Base-by-base conservation (phyloP, 2,329 filamentous ascomycete species). In the Penicillium digitatum region DNA sequence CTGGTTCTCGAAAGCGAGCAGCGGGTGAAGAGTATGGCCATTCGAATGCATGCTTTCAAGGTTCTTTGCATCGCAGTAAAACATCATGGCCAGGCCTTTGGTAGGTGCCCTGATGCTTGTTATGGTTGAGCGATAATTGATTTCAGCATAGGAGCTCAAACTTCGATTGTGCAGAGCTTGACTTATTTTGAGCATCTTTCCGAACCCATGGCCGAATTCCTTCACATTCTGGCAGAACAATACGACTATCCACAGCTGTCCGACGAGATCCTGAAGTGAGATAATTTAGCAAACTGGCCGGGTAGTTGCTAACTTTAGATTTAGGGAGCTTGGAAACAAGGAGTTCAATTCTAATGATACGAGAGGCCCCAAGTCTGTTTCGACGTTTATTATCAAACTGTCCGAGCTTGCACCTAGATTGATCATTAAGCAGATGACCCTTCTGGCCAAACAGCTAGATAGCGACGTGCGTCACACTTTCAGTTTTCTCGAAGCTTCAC, bases 101-200 rank as follows among this genome's bases (percentile, higher is more conserved):
- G 90, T 93, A 80, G 60, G 63, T 27, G 37, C 9, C 12, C 32
- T 16, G n/a, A 37, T 31, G 31, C 22, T 7, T 20, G 18, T 45
- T 14, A 11, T 12, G 18, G 12, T 4, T 49, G 29, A 27, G 11
- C 9, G 9, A 37, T 10, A 45, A 44, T 66, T 73, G 59, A 73
- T 46, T 14, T 12, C 59, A 44, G 24, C 6, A 9, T 66, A 95
- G 90, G 89, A 48, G 94, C 94, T 1, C 94, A 99, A 80, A 97
- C 95, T 45, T 95, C 92, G 43, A 95, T 99, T 67, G 92, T 97
- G 52, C 94, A 99, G 73, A 97, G 94, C 69, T 77, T 99, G 62
- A 96, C 94, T 5, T 99, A 99, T 72, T 99, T 97, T 67, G 94
- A 99, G 75, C 94, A 99, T 73, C 78, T 99, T n/a, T 93, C 94